Conservation (phyloP, 495 filamentous ascomycete species). For the Hypoxylon rickii region DNA sequence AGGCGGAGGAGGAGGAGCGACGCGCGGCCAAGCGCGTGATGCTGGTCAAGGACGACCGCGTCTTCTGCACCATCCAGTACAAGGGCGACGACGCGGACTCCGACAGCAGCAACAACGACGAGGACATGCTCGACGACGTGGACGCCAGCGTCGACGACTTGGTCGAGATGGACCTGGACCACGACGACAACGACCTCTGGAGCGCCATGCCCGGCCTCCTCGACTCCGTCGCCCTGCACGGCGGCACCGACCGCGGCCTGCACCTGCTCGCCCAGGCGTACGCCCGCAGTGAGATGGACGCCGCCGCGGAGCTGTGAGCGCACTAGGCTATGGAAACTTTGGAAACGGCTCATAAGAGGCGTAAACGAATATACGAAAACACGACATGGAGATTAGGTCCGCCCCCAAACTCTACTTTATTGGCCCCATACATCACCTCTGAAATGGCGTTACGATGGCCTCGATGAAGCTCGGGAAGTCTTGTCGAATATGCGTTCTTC, state of each 20-base stretch:
- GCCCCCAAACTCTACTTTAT: too few relatives aligned
- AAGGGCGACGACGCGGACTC: background rate
- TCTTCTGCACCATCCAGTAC: background rate
- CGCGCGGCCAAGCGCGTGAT: background rate
- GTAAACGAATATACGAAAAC: too few relatives aligned
- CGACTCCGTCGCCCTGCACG: background rate
- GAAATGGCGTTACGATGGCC: too few relatives aligned
- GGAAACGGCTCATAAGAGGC: too few relatives aligned
- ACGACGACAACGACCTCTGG: background rate
- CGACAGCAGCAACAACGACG: too few relatives aligned
- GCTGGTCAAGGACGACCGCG: background rate
- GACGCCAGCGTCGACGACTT: conserved; percentile 19
- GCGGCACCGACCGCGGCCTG: background rate
- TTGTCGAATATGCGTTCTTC: too few relatives aligned
- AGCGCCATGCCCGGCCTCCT: background rate
- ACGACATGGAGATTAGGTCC: too few relatives aligned
- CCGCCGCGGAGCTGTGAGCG: background rate
- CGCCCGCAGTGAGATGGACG: too few relatives aligned
- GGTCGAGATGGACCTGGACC: background rate
- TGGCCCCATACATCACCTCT: too few relatives aligned
- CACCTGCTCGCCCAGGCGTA: background rate
- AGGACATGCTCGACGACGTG: conserved; percentile 1
- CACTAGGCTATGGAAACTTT: background rate
- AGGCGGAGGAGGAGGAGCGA: background rate
- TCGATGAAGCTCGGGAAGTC: too few relatives aligned